Evolutionary conservation across 768 basidiomycete genomes (phyloP).

Genomic region (button mushroom (Agaricus bisporus)): DNA sequence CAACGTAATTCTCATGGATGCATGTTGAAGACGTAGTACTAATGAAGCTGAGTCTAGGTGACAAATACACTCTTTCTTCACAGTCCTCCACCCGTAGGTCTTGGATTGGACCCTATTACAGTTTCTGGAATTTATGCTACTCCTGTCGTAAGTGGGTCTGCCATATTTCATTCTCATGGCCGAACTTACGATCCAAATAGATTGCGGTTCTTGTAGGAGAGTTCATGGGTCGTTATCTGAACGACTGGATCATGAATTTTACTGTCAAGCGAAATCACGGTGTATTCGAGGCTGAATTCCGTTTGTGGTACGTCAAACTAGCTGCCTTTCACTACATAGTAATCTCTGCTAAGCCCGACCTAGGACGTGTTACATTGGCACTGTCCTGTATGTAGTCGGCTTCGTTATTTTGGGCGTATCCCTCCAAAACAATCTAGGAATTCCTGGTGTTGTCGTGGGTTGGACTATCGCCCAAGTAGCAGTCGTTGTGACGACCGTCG

Average conservation of each 20-base stretch:
- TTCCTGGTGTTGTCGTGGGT: conserved; percentile 55
- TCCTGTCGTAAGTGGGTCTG: conserved; percentile 36
- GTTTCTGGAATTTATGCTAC: conserved; percentile 51
- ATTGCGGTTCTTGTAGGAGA: conserved; percentile 50
- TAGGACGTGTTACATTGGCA: conserved; percentile 57
- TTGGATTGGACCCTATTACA: conserved; percentile 40
- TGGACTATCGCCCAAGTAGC: conserved; percentile 60
- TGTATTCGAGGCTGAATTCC: conserved; percentile 55
- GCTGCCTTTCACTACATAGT: background rate
- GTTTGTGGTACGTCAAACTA: conserved; percentile 41
- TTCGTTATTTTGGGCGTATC: conserved; percentile 53
- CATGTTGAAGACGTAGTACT: background rate
- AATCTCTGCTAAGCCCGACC: background rate
- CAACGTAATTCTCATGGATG: conserved; percentile 30
- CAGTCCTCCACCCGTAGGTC: conserved; percentile 47
- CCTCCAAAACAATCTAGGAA: conserved; percentile 44
- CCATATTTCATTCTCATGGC: background rate
- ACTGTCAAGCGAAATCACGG: conserved; percentile 45
- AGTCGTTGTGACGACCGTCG: conserved; percentile 56
- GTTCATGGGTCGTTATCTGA: conserved; percentile 43
- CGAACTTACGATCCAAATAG: conserved; percentile 18
- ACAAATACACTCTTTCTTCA: conserved; percentile 65
- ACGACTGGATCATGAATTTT: conserved; percentile 45
- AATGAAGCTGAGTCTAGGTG: conserved; percentile 29
- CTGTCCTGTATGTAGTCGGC: conserved; percentile 56